Percentiles rank a stretch among this genome's conserved stretches.
Conservation (phyloP, 1,284 basidiomycete genomes). For the Hypsizygus ulmarius region DNA sequence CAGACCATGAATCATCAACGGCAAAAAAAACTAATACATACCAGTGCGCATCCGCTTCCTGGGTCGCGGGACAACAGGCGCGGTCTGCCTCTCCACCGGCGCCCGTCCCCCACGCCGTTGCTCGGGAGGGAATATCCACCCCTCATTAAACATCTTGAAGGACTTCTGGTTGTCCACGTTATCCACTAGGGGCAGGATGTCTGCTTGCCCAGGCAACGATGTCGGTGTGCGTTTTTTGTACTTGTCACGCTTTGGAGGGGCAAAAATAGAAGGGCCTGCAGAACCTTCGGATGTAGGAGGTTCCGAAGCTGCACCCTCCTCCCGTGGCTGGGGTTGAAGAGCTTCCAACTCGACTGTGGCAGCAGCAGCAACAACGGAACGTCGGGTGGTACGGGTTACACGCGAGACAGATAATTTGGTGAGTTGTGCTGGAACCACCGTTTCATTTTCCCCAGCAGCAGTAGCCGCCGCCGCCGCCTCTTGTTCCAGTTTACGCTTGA, state of each 20-base stretch:
- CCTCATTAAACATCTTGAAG: constrained; percentile 82
- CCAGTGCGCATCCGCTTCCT: constrained; percentile 55
- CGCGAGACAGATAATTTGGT: neutral
- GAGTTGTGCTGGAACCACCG: neutral
- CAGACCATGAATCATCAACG: constrained; percentile 2
- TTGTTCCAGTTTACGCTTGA: constrained; percentile 25
- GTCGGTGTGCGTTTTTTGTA: constrained; percentile 25
- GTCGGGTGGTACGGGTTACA: neutral
- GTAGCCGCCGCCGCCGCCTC: constrained; percentile 14
- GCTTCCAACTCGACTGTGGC: constrained; percentile 1
- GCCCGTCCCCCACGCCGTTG: constrained; percentile 56
- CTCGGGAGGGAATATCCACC: constrained; percentile 85
- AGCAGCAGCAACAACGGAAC: constrained; percentile 2
- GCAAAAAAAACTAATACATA: constrained; percentile 26
- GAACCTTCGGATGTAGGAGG: neutral
- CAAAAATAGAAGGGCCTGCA: neutral
- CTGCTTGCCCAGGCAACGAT: constrained; percentile 31
- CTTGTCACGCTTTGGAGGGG: constrained; percentile 4
- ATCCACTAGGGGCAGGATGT: constrained; percentile 54
- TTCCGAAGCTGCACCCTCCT: neutral
- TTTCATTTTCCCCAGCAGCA: neutral
- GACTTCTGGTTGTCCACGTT: constrained; percentile 71
- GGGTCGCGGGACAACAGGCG: constrained; percentile 36
- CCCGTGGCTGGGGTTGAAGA: neutral
- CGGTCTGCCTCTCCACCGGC: constrained; percentile 36